A percentile compares a stretch with the other conserved stretches of the same genome.
These are phyloP conservation scores for Brasenia schreberi DNA, from an alignment of 164 flowering plant species.

Conservation along the genomic window DNA sequence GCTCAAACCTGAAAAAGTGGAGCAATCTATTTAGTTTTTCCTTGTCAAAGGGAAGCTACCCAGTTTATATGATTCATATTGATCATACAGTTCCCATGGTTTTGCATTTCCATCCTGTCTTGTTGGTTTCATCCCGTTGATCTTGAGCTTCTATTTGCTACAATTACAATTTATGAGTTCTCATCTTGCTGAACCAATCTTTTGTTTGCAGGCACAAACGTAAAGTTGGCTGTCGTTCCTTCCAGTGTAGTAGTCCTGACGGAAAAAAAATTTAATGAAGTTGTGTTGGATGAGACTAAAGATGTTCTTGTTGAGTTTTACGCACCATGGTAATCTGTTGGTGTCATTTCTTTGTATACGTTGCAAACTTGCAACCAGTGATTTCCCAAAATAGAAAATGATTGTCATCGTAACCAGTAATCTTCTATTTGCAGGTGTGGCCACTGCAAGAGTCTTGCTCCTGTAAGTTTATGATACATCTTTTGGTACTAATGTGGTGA, in stretches of 20 bases:
- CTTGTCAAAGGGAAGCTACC: too few relatives aligned
- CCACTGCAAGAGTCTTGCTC: constrained; percentile 93
- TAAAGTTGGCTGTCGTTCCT: constrained; percentile 64
- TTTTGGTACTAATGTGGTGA: too few relatives aligned
- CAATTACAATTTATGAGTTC: too few relatives aligned
- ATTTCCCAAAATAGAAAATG: background rate
- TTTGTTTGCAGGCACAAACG: constrained; percentile 63
- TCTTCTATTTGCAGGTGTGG: constrained; percentile 64
- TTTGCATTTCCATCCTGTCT: too few relatives aligned
- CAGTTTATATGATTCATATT: too few relatives aligned
- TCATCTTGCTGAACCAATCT: too few relatives aligned
- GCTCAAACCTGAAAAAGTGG: too few relatives aligned
- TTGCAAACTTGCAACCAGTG: background rate
- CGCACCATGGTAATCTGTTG: constrained; percentile 74
- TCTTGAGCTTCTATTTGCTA: too few relatives aligned
- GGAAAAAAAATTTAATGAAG: constrained; percentile 53
- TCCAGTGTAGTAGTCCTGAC: constrained; percentile 74
- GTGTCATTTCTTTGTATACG: background rate
- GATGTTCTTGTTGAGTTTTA: constrained; percentile 94
- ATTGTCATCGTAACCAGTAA: background rate
- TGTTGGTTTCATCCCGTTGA: too few relatives aligned
- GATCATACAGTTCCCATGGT: too few relatives aligned
- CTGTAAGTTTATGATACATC: constrained; percentile 38
- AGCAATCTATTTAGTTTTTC: too few relatives aligned
- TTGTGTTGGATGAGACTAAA: constrained; percentile 71